Evolutionary conservation across 805 yeast species (phyloP).

Genomic region (Candida ascalaphidarum): DNA sequence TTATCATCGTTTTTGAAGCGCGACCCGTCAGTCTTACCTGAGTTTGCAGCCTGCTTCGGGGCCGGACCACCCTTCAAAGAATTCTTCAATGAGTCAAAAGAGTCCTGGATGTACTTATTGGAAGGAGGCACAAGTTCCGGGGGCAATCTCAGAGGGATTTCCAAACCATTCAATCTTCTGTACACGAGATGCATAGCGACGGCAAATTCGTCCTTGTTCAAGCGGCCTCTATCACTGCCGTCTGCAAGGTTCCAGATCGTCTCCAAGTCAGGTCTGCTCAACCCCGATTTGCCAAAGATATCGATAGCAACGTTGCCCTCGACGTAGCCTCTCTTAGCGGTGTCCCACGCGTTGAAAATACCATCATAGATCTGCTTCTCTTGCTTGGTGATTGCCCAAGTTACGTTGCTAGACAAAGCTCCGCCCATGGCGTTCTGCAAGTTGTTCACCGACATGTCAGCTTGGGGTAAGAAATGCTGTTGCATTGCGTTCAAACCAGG

Average conservation of each 20-base stretch:
- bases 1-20: slow-evolving; percentile 68
- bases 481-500: slow-evolving; percentile 65
- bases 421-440: slow-evolving; percentile 37
- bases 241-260: slow-evolving; percentile 88
- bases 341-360: slow-evolving; percentile 84
- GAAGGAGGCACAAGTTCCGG: slow-evolving; percentile 89
- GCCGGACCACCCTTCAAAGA: slow-evolving; percentile 36
- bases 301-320: slow-evolving; percentile 78
- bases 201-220: slow-evolving; percentile 85
- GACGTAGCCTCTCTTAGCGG: slow-evolving; percentile 54
- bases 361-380: slow-evolving; percentile 83
- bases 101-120: slow-evolving; percentile 61
- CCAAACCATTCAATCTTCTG: slow-evolving; percentile 79
- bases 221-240: slow-evolving; percentile 69
- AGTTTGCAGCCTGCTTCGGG: slow-evolving; percentile 5
- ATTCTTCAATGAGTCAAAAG: slow-evolving; percentile 63
- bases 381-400: slow-evolving; percentile 80
- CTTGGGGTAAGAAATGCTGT: slow-evolving; percentile 55
- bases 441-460: slow-evolving; percentile 26
- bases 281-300: slow-evolving; percentile 86
- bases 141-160: slow-evolving; percentile 76
- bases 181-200: slow-evolving; percentile 97
- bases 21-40: slow-evolving; percentile 19
- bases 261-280: slow-evolving; percentile 78
- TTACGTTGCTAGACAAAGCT: slow-evolving; percentile 42